These are phyloP conservation scores for Bipolaris zeicola DNA, from an alignment of 2,329 filamentous ascomycete genomes.

Conservation along the genomic window DNA sequence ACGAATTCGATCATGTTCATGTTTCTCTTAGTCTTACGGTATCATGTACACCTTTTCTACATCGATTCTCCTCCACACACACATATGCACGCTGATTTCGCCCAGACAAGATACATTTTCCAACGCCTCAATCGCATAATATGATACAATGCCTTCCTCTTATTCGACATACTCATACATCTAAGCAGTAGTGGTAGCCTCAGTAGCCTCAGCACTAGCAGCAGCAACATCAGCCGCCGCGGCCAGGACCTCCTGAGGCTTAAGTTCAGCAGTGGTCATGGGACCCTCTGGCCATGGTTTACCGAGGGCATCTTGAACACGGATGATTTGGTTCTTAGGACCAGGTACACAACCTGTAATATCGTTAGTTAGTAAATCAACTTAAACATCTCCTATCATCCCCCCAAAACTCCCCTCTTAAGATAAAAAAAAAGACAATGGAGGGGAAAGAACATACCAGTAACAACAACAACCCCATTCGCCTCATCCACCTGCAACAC, in stretches of 20 bases:
- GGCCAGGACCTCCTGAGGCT: conserved; percentile 16
- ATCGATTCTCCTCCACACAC: too few relatives aligned
- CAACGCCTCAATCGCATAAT: neutral
- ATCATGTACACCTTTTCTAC: too few relatives aligned
- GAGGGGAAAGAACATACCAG: conserved; percentile 60
- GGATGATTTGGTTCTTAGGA: conserved; percentile 83
- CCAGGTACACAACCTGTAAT: conserved; percentile 72
- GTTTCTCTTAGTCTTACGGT: too few relatives aligned
- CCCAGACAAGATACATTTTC: too few relatives aligned
- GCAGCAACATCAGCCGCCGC: conserved; percentile 11
- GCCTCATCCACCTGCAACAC: conserved; percentile 86
- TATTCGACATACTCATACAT: neutral
- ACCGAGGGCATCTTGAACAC: conserved; percentile 89
- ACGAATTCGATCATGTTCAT: too few relatives aligned
- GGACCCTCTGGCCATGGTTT: conserved; percentile 71
- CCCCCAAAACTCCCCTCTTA: too few relatives aligned
- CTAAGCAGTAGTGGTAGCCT: conserved; percentile 14
- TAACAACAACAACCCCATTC: conserved; percentile 86
- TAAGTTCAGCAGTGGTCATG: conserved; percentile 35
- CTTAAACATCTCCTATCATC: neutral
- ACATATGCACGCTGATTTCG: too few relatives aligned
- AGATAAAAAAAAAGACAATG: neutral
- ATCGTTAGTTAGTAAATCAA: neutral
- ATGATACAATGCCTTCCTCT: conserved; percentile 13
- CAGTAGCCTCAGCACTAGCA: conserved; percentile 10